These are phyloP conservation scores for Narthecium ossifragum DNA, from an alignment of 106 monocot genomes.

Conservation along the genomic window DNA sequence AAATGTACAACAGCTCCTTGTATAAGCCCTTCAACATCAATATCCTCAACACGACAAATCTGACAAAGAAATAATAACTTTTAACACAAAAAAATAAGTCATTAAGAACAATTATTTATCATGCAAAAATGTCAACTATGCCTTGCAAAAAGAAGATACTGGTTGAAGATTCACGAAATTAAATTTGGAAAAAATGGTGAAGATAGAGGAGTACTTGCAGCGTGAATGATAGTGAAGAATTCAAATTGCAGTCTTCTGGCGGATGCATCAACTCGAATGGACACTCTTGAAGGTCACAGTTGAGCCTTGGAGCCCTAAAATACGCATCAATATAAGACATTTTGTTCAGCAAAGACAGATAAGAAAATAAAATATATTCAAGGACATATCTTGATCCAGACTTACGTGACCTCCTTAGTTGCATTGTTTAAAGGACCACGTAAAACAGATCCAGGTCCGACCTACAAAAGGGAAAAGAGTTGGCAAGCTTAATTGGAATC, in stretches of 20 bases:
- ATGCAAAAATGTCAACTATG: no score
- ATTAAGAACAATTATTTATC: no score
- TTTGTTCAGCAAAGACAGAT: no score
- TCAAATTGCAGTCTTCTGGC: slow-evolving; percentile 98
- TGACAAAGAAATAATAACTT: slow-evolving; percentile 18
- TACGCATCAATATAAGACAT: not conserved
- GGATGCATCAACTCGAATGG: slow-evolving; percentile 87
- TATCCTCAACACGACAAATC: slow-evolving; percentile 99
- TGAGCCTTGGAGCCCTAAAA: slow-evolving; percentile 75
- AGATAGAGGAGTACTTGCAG: slow-evolving; percentile 58
- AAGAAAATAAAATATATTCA: not conserved
- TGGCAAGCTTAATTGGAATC: no score
- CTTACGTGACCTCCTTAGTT: slow-evolving; percentile 73
- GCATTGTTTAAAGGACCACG: slow-evolving; percentile 81
- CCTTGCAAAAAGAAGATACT: no score
- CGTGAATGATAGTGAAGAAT: slow-evolving; percentile 87
- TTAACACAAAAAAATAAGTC: not conserved
- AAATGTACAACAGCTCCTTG: slow-evolving; percentile 96
- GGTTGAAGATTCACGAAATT: not conserved
- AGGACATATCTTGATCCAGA: slow-evolving; percentile 10
- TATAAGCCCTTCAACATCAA: slow-evolving; percentile 69
- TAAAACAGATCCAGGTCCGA: slow-evolving; percentile 87
- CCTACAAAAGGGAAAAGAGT: slow-evolving; percentile 48
- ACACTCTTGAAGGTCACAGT: slow-evolving; percentile 68
- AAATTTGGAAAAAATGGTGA: no score